Evolutionary conservation across 2,329 filamentous ascomycete species (phyloP).

Genomic region (Akanthomyces muscarius): DNA sequence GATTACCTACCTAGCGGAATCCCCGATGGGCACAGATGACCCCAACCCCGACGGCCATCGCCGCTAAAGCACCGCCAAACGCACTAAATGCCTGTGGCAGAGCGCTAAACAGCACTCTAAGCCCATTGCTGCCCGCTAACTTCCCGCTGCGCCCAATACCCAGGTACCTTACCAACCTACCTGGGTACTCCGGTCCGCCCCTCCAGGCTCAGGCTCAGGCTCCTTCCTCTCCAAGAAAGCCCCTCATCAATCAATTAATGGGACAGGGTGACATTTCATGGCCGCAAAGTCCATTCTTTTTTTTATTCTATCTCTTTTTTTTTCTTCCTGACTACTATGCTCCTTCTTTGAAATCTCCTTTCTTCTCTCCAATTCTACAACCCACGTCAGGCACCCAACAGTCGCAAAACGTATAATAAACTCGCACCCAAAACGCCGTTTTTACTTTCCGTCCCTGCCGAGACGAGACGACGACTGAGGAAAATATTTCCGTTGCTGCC

Average conservation of each 20-base stretch:
- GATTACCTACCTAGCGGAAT: too few species aligned
- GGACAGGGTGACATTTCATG: neutral
- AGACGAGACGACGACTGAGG: neutral
- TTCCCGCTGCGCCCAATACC: neutral
- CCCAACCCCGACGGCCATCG: too few species aligned
- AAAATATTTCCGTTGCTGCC: neutral
- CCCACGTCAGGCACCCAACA: neutral
- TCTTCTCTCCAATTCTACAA: neutral
- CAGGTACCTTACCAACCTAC: neutral
- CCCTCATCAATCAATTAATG: conserved; percentile 4
- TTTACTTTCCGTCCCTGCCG: neutral
- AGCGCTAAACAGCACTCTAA: neutral
- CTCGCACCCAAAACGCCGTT: neutral
- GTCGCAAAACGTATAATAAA: neutral
- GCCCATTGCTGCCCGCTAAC: neutral
- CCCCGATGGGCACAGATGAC: too few species aligned
- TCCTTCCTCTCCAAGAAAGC: conserved; percentile 6
- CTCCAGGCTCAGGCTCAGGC: neutral
- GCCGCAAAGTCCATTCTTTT: conserved; percentile 5
- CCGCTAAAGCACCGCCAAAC: neutral
- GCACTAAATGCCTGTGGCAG: neutral
- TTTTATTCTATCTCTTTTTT: neutral
- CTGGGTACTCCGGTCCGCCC: neutral
- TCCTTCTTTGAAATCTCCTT: neutral
- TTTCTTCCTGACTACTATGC: neutral